Evolutionary conservation across 1,139 yeast species (phyloP), one percentile per base, ranked within the genome.

Genomic region (Hansenula lynferdii): DNA sequence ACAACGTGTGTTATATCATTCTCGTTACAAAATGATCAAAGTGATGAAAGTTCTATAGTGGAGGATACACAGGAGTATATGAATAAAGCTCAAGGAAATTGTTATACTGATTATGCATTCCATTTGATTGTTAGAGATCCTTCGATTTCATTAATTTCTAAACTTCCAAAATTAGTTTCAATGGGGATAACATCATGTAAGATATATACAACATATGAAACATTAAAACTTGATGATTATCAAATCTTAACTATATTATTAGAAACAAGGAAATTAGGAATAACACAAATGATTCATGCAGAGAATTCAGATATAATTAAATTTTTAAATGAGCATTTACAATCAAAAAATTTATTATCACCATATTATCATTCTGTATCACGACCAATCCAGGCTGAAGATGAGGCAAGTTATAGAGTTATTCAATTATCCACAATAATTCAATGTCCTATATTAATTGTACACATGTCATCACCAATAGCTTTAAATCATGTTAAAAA

Each of bases 201-300:
- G 45, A 63, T 70, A 29, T 70, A 69, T 54, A 70, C 70, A 48
- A 68, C 75, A 5, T 70, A 70, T 45, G 70, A 68, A 26, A 56
- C 63, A n/a, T 58, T 64, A 39, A 65, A 63, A 38, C 51, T 70
- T 28, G 52, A 57, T 23, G 76, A 70, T 45, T 55, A 60, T 15
- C 67, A 69, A 41, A 47, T 70, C 19, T 47, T 70, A 48, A 62
- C 63, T 17, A 60, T 67, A 11, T 49, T 69, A 47, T 47, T 63
- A 28, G 62, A 63, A n/a, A 65, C 67, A 28, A 56, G 74, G 39
- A 62, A 62, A 37, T 47, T 61, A 32, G 63, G 65, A 19, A 60
- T 69, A 43, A 69, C 74, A 3, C 66, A 73, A 0, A 68, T 70
- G 72, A 63, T 70, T 28, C 76, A 70, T 47, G 75, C 76, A 7